Evolutionary conservation across 345 rosid species (phyloP).

Genomic region (Eucalyptus brandiana): DNA sequence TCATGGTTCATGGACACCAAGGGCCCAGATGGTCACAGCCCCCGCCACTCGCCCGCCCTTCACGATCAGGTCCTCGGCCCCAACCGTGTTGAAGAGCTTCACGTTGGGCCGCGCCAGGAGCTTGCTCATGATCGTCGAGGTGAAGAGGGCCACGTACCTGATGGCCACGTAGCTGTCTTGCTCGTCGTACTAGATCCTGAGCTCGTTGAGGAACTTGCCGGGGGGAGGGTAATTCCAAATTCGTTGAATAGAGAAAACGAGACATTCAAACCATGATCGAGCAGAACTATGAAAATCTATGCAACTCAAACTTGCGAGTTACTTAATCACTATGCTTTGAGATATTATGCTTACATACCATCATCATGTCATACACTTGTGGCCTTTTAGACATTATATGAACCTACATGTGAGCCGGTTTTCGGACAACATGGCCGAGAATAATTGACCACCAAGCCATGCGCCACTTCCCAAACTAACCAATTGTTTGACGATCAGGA

Average conservation of each 20-base stretch:
- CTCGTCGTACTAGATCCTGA: conserved; percentile 64
- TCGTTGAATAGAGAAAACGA: no score
- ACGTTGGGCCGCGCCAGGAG: conserved; percentile 75
- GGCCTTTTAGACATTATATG: neutral
- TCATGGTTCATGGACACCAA: conserved; percentile 84
- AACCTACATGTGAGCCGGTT: neutral
- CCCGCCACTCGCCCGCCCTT: conserved; percentile 56
- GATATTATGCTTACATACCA: neutral
- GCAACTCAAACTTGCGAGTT: no score
- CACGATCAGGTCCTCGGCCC: conserved; percentile 74
- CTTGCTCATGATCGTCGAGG: conserved; percentile 95
- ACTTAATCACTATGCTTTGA: no score
- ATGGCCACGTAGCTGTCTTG: conserved; percentile 65
- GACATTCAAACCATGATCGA: neutral
- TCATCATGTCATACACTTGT: neutral
- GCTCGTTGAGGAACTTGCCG: conserved; percentile 61
- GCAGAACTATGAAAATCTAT: no score
- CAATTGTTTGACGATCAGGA: conserved; percentile 17
- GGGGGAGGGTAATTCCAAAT: conserved; percentile 16
- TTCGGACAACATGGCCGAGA: conserved; percentile 14
- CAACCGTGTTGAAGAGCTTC: conserved; percentile 88
- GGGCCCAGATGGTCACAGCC: conserved; percentile 83
- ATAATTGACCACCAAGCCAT: conserved; percentile 43
- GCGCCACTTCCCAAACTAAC: conserved; percentile 38
- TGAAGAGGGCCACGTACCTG: conserved; percentile 81